These are phyloP conservation scores for Exophiala spinifera DNA, from an alignment of 2,329 filamentous ascomycete genomes.

Conservation along the genomic window DNA sequence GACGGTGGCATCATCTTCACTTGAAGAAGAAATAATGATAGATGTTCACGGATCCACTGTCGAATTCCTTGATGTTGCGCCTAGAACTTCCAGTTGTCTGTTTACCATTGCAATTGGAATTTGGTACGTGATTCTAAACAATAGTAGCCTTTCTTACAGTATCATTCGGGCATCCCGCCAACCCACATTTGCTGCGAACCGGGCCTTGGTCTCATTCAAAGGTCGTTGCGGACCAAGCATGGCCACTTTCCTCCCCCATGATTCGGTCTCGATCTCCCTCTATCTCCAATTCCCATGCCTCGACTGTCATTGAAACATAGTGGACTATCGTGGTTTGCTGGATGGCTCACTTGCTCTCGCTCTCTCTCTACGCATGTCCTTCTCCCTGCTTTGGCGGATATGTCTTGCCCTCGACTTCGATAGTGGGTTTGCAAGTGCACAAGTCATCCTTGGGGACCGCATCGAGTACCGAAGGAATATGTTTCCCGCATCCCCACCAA, in stretches of 20 bases:
- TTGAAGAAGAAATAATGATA: conserved; percentile 5
- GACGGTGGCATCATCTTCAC: conserved; percentile 57
- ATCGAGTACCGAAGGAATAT: conserved; percentile 54
- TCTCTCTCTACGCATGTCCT: conserved; percentile 17
- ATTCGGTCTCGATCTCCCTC: background rate
- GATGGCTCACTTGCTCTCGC: background rate
- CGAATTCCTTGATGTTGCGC: no score
- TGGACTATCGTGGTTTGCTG: no score
- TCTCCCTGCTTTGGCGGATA: conserved; percentile 54
- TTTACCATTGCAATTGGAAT: no score
- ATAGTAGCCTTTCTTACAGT: no score
- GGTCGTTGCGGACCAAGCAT: no score
- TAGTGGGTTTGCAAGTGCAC: conserved; percentile 55
- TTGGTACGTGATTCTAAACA: no score
- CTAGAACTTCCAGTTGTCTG: no score
- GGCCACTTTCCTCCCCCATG: no score
- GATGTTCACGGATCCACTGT: no score
- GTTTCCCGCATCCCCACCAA: conserved; percentile 54
- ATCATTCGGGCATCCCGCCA: no score
- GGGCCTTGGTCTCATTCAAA: no score
- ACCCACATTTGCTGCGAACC: no score
- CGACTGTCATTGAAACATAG: background rate
- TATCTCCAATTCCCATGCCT: background rate
- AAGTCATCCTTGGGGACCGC: conserved; percentile 48
- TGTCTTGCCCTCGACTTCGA: conserved; percentile 49